Percentiles rank a stretch among this genome's conserved stretches.
phyloP scores from a whole-genome alignment of 192 early-diverging fungal genomes.

The Coemansia sp. region DNA sequence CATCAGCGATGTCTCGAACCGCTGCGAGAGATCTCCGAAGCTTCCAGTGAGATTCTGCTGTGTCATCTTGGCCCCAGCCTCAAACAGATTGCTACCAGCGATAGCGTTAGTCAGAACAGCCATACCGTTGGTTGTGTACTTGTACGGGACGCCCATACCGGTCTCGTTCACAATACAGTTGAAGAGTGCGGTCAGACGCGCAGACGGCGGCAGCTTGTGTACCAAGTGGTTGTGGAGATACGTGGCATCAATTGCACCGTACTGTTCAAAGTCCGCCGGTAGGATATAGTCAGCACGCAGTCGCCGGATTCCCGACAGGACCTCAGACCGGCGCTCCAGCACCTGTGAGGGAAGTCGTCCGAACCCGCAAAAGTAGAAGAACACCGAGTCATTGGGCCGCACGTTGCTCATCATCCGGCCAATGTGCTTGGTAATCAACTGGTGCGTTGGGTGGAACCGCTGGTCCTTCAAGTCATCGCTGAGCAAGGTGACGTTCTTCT shows the following conservation, averaged over 20 bases:
- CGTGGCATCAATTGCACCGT: slow-evolving; percentile 71
- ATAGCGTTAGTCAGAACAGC: slow-evolving; percentile 43
- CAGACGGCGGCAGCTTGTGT: slow-evolving; percentile 63
- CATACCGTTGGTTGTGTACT: slow-evolving; percentile 49
- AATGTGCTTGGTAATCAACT: slow-evolving; percentile 63
- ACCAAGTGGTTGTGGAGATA: slow-evolving; percentile 65
- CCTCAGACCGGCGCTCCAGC: slow-evolving; percentile 24
- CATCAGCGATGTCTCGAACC: slow-evolving; percentile 29
- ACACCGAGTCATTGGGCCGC: slow-evolving; percentile 69
- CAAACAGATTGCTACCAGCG: slow-evolving; percentile 44
- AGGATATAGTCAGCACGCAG: slow-evolving; percentile 71
- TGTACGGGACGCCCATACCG: slow-evolving; percentile 62
- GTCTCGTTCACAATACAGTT: slow-evolving; percentile 73
- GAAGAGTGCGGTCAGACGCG: slow-evolving; percentile 71
- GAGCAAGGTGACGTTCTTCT: slow-evolving; percentile 60
- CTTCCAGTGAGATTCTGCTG: slow-evolving; percentile 22
- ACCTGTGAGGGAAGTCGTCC: slow-evolving; percentile 54
- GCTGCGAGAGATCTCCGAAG: slow-evolving; percentile 42
- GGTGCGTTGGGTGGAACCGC: slow-evolving; percentile 49
- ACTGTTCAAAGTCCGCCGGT: slow-evolving; percentile 68
- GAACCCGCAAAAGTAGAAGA: slow-evolving; percentile 79
- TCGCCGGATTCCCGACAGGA: slow-evolving; percentile 48
- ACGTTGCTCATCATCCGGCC: slow-evolving; percentile 67
- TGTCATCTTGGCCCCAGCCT: slow-evolving; percentile 18
- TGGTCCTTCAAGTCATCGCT: slow-evolving; percentile 66